Percentiles rank a stretch among this genome's conserved stretches.
These are phyloP conservation scores for Cavenderia fasciculata DNA, from an alignment of 78 protist genomes.

Conservation along the genomic window DNA sequence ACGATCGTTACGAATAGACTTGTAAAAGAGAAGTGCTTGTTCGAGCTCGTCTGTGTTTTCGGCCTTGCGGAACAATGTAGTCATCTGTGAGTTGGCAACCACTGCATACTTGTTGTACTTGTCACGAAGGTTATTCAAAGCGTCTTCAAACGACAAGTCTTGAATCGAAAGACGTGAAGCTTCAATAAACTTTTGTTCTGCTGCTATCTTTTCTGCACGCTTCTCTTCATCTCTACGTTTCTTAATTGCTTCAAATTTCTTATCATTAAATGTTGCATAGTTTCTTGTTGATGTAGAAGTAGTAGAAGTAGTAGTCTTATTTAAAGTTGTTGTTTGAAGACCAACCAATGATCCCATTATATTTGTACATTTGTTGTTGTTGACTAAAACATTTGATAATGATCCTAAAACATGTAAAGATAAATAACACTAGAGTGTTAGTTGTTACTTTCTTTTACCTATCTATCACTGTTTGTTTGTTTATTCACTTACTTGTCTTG, in stretches of 20 bases:
- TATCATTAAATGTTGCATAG: slow-evolving; percentile 7
- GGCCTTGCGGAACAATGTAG: slow-evolving; percentile 36
- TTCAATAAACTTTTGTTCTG: slow-evolving; percentile 35
- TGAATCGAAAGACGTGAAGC: slow-evolving; percentile 29
- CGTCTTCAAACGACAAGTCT: slow-evolving; percentile 5
- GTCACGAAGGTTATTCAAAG: slow-evolving; percentile 22
- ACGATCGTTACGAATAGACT: not conserved
- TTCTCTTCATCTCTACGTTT: slow-evolving; percentile 20
- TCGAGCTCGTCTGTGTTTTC: slow-evolving; percentile 12
- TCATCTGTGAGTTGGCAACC: not conserved
- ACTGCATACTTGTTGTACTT: slow-evolving; percentile 22
- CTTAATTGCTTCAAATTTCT: slow-evolving; percentile 47
- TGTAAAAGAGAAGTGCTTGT: slow-evolving; percentile 18
- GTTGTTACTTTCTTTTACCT: too few relatives aligned
- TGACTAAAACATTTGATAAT: too few relatives aligned
- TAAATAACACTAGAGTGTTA: too few relatives aligned
- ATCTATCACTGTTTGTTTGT: too few relatives aligned
- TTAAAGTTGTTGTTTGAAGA: not conserved
- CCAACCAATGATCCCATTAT: not conserved
- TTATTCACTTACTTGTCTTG: too few relatives aligned
- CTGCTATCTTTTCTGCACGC: slow-evolving; percentile 1
- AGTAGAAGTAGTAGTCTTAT: not conserved
- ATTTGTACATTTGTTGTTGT: too few relatives aligned
- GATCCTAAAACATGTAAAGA: too few relatives aligned
- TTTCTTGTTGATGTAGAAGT: not conserved